These are phyloP conservation scores for Aspergillus affinis DNA, from an alignment of 495 filamentous ascomycete species.

Conservation along the genomic window DNA sequence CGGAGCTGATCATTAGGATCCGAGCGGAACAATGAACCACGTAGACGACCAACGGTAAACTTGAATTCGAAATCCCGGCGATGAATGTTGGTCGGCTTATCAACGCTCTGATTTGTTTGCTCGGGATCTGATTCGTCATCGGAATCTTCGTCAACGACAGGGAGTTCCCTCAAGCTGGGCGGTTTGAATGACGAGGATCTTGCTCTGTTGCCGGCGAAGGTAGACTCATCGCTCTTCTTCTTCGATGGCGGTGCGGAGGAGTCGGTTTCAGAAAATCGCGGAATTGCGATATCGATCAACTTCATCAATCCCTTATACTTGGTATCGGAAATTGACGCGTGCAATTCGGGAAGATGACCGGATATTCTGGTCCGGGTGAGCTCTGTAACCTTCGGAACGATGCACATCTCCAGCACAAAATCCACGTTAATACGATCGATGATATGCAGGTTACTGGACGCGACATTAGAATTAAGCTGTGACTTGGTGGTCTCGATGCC, in stretches of 20 bases:
- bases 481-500: constrained; percentile 84
- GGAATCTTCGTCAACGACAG: constrained; percentile 75
- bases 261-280: constrained; percentile 61
- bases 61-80: constrained; percentile 93
- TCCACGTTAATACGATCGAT: constrained; percentile 97
- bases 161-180: constrained; percentile 64
- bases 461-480: constrained; percentile 71
- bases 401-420: constrained; percentile 87
- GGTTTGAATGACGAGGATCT: constrained; percentile 65
- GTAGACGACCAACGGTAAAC: constrained; percentile 88
- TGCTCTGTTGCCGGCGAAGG: constrained; percentile 38
- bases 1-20: constrained; percentile 74
- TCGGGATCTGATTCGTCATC: constrained; percentile 62
- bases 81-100: constrained; percentile 62
- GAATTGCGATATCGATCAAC: constrained; percentile 91
- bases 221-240: constrained; percentile 31
- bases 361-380: constrained; percentile 90
- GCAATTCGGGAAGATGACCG: constrained; percentile 87
- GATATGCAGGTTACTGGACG: constrained; percentile 76
- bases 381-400: constrained; percentile 89
- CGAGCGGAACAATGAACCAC: constrained; percentile 85
- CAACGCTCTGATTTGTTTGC: constrained; percentile 58
- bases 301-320: constrained; percentile 98
- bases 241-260: constrained; percentile 27
- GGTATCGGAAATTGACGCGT: constrained; percentile 85